Evolutionary conservation across 1,284 basidiomycete genomes (phyloP).

Genomic region (Leccinum huronense): DNA sequence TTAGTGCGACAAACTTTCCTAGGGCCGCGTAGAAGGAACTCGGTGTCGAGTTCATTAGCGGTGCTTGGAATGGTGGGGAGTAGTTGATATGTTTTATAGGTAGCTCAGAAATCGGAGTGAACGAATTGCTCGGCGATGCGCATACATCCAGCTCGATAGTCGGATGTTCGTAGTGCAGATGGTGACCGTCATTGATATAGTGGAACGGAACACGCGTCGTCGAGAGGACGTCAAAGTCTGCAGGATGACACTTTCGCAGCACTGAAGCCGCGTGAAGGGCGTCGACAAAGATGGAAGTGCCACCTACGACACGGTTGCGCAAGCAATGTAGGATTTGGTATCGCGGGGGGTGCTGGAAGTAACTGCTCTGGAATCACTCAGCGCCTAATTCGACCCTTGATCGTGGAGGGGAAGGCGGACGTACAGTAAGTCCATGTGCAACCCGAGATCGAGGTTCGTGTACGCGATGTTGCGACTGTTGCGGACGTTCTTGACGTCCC

Average conservation of each 20-base stretch:
- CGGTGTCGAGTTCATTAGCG: slow-evolving; percentile 53
- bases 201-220: slow-evolving; percentile 77
- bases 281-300: slow-evolving; percentile 89
- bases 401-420: slow-evolving; percentile 31
- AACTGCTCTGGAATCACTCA: slow-evolving; percentile 46
- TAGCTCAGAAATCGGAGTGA: slow-evolving; percentile 8
- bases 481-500: slow-evolving; percentile 82
- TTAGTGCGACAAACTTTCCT: slow-evolving; percentile 55
- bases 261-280: slow-evolving; percentile 64
- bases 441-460: slow-evolving; percentile 84
- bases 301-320: slow-evolving; percentile 80
- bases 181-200: slow-evolving; percentile 89
- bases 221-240: slow-evolving; percentile 61
- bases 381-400: not conserved
- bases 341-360: slow-evolving; percentile 86
- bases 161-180: slow-evolving; percentile 76
- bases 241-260: slow-evolving; percentile 52
- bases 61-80: slow-evolving; percentile 94
- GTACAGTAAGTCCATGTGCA: slow-evolving; percentile 92
- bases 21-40: slow-evolving; percentile 67
- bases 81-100: slow-evolving; percentile 78
- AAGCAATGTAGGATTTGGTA: slow-evolving; percentile 93
- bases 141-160: slow-evolving; percentile 66
- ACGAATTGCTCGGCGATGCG: slow-evolving; percentile 15
- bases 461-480: slow-evolving; percentile 92